Percentiles rank a stretch among this genome's conserved stretches.
Conservation (phyloP, 2,329 filamentous ascomycete species). For the Tolypocladium capitatum region DNA sequence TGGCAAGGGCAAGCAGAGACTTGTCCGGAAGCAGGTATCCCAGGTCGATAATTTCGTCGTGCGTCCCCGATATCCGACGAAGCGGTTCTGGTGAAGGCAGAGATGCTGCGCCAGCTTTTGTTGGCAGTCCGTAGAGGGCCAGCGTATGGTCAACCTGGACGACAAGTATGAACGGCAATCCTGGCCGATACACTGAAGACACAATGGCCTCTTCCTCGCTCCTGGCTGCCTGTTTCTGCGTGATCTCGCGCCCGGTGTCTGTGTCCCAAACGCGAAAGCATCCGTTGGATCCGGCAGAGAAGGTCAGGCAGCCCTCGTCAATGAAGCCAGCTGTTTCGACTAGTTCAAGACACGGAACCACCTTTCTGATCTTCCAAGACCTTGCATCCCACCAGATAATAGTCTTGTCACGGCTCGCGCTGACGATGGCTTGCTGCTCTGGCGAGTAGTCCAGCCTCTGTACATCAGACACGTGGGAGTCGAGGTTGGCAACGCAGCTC, state of each 20-base stretch:
- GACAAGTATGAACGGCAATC: conserved; percentile 59
- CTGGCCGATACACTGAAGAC: conserved; percentile 52
- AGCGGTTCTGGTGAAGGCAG: conserved; percentile 37
- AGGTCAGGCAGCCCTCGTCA: conserved; percentile 56
- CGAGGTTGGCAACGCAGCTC: conserved; percentile 61
- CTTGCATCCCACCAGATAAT: conserved; percentile 80
- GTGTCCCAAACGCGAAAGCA: conserved; percentile 74
- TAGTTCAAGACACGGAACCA: conserved; percentile 73
- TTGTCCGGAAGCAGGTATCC: conserved; percentile 71
- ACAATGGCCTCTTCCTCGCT: conserved; percentile 56
- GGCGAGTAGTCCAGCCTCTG: conserved; percentile 71
- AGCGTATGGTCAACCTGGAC: conserved; percentile 85
- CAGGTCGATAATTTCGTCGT: conserved; percentile 95
- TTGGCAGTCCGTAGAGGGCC: conserved; percentile 49
- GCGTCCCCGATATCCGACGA: conserved; percentile 81
- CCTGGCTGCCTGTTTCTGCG: conserved; percentile 52
- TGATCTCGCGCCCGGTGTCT: conserved; percentile 64
- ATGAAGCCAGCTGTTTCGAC: conserved; percentile 77
- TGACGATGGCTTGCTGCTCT: conserved; percentile 62
- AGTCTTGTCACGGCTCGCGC: conserved; percentile 84
- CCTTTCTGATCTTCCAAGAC: conserved; percentile 71
- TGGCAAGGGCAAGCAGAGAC: conserved; percentile 77
- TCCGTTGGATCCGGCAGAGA: conserved; percentile 75
- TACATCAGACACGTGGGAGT: conserved; percentile 94
- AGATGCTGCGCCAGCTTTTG: conserved; percentile 19